Conservation (phyloP, 1,284 basidiomycete species). For the Moesziomyces aphidis region DNA sequence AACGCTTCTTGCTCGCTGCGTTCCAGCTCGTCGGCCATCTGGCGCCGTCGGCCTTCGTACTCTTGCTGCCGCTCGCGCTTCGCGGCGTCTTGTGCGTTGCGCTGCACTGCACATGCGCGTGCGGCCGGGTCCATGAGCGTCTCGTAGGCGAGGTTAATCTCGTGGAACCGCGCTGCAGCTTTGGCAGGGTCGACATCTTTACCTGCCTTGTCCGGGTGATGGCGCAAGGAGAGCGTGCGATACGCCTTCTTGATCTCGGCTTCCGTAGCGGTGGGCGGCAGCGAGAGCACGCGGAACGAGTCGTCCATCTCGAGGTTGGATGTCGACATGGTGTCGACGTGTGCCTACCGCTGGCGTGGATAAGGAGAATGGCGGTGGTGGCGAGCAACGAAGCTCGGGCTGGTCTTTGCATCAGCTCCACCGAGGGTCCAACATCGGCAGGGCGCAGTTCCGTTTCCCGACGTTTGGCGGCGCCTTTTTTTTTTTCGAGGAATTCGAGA, state of each 20-base stretch:
- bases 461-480: slow-evolving; percentile 7
- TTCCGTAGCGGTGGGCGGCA: slow-evolving; percentile 79
- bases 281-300: slow-evolving; percentile 72
- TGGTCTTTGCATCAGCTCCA: slow-evolving; percentile 1
- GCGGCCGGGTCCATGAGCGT: slow-evolving; percentile 84
- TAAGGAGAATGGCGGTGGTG: background rate
- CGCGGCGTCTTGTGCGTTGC: slow-evolving; percentile 78
- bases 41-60: slow-evolving; percentile 83
- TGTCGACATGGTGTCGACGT: slow-evolving; percentile 18
- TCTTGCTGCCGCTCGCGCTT: slow-evolving; percentile 79
- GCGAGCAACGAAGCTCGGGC: slow-evolving; percentile 8
- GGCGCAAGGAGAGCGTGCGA: slow-evolving; percentile 58
- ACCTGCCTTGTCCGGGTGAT: slow-evolving; percentile 62
- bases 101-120: slow-evolving; percentile 83
- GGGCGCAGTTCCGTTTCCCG: slow-evolving; percentile 23
- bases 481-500: slow-evolving; percentile 2
- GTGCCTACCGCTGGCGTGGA: background rate
- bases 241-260: slow-evolving; percentile 84
- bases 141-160: slow-evolving; percentile 85
- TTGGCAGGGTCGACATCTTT: slow-evolving; percentile 58
- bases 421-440: background rate
- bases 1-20: slow-evolving; percentile 79
- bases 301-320: slow-evolving; percentile 30
- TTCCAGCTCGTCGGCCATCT: slow-evolving; percentile 84
- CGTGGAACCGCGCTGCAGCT: slow-evolving; percentile 83